phyloP scores from a whole-genome alignment of 148 eudicot genomes.

The Cornus suecica region DNA sequence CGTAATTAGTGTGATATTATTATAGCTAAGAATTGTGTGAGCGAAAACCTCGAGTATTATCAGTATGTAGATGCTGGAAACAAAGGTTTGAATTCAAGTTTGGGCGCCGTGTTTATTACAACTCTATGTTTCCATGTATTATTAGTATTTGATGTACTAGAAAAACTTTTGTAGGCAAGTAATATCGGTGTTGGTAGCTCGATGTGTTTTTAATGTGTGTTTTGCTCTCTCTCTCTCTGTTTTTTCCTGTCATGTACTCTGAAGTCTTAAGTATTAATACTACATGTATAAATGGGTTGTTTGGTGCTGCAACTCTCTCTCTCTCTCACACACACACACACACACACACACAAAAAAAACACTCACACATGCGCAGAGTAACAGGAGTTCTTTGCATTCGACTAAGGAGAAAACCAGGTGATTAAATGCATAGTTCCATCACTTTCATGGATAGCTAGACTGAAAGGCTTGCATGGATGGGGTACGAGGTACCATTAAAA shows the following conservation, averaged over 20 bases:
- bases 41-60: background rate
- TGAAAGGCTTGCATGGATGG: background rate
- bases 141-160: background rate
- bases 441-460: background rate
- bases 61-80: background rate
- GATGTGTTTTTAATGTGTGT: background rate
- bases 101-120: background rate
- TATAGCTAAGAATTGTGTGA: background rate
- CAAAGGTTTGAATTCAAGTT: background rate
- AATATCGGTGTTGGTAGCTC: background rate
- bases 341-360: background rate
- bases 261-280: conserved; percentile 8
- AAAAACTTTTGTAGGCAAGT: background rate
- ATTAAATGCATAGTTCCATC: background rate
- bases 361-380: no score
- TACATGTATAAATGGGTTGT: conserved; percentile 10
- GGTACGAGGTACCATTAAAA: background rate
- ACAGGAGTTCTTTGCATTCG: background rate
- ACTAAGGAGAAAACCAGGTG: background rate
- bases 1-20: conserved; percentile 11
- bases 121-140: conserved; percentile 3
- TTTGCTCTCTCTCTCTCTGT: conserved; percentile 3
- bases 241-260: conserved; percentile 8
- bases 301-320: conserved; percentile 5
- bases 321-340: background rate